Base-by-base conservation (phyloP, 352 stramenopile species). In the Globisporangium iwayamae region DNA sequence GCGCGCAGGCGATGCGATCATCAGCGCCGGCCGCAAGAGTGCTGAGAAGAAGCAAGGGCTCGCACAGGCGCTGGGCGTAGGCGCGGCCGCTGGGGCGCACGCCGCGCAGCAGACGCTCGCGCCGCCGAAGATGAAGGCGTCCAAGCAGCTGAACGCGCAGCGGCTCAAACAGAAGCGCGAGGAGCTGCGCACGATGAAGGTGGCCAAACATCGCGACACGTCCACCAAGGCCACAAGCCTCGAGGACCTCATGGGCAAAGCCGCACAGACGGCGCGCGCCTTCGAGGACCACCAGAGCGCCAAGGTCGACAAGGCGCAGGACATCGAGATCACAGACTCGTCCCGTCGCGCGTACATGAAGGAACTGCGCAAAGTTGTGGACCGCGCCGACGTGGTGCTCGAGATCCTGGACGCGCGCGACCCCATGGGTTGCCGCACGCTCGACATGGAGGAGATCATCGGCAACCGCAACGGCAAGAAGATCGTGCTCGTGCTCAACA, bases 401-500 rank as follows among this genome's bases (percentile, higher is more conserved):
- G 91, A 99, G 70, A 94, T 99, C 41, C 75, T 99, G 62, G 97
- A 99, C 75, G 97, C 97, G 32, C 87, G 97, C 41, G 97, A 99
- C 85, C 97, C 97, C 2, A 87, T 98, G 71, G 96, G 94, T 25
- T 98, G 91, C 55, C 82, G 96, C 13, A 95, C 95, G 55, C 73
- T 90, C 16, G 86, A 94, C 18, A 93, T 99, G 72, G 97, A 99
- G 76, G 83, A 98, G 62, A 80, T 88, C 18, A 98, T 99, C 62
- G 76, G 98, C 58, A 90, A 91, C 38, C 90, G 96, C 34, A 72
- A 86, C 57, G 90, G 96, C 72, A 99, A 99, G 79, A 90, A 96
- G 54, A 89, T 99, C 66, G 94, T 99, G 54, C 76, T 99, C 3
- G 96, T 99, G 46, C 72, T 99, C 41, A 99, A 99, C 79, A 99